Evolutionary conservation across 2,329 filamentous ascomycete genomes (phyloP).

Genomic region (Nothophoma quercina): DNA sequence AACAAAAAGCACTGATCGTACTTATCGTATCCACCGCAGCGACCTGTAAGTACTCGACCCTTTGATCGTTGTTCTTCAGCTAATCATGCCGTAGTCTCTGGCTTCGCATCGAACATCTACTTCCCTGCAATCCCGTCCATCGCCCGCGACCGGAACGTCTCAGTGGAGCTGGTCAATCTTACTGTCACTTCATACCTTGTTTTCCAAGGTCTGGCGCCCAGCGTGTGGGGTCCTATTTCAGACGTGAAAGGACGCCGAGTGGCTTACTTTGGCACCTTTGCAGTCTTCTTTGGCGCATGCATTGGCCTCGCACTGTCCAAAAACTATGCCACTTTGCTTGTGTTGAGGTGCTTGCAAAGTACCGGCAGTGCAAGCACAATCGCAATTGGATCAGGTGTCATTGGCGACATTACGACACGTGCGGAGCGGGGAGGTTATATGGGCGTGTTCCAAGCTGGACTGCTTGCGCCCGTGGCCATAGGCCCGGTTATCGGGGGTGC

Average conservation of each 20-base stretch:
- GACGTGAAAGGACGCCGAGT: conserved; percentile 53
- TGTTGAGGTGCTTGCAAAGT: conserved; percentile 54
- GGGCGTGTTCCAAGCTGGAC: conserved; percentile 50
- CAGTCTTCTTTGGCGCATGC: conserved; percentile 51
- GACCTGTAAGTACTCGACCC: not conserved
- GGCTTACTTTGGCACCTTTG: conserved; percentile 51
- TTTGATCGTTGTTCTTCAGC: too few relatives aligned
- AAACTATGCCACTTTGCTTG: conserved; percentile 50
- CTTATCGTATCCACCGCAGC: not conserved
- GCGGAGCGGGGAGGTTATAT: conserved; percentile 54
- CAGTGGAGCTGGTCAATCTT: conserved; percentile 48
- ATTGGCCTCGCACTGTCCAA: conserved; percentile 51
- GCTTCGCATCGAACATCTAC: conserved; percentile 50
- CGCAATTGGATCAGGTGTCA: conserved; percentile 52
- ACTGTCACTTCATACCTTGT: conserved; percentile 57
- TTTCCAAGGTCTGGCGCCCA: conserved; percentile 55
- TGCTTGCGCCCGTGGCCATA: conserved; percentile 51
- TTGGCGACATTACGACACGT: conserved; percentile 53
- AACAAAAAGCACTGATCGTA: not conserved
- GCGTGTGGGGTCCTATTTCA: conserved; percentile 52
- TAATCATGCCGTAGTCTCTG: not conserved
- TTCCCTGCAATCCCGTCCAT: conserved; percentile 55
- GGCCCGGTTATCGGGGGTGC: conserved; percentile 61
- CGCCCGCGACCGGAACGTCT: conserved; percentile 51
- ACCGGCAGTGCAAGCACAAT: conserved; percentile 55